Conservation (phyloP, 768 basidiomycete species). For the Tulasnella calospora region DNA sequence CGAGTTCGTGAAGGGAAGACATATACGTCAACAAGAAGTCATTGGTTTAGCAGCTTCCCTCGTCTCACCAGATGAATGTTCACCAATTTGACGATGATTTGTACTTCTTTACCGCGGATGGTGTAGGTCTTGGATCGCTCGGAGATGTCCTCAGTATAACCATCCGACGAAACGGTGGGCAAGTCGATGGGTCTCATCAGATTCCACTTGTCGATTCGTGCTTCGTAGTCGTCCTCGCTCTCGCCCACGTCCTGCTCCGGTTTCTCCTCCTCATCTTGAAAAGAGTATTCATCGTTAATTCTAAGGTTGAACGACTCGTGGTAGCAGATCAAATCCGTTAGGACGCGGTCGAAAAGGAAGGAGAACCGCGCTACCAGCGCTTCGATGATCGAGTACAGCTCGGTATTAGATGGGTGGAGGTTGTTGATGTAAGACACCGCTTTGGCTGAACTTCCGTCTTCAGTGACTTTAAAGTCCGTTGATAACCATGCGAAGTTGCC, state of each 20-base stretch:
- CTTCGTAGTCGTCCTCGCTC: background rate
- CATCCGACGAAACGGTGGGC: background rate
- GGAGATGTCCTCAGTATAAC: background rate
- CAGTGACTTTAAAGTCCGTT: conserved; percentile 12
- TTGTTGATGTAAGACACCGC: conserved; percentile 18
- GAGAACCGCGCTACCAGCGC: conserved; percentile 2
- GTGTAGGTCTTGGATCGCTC: background rate
- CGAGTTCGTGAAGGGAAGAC: too few relatives aligned
- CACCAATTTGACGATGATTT: conserved; percentile 38
- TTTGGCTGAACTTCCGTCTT: background rate
- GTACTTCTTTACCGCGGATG: conserved; percentile 22
- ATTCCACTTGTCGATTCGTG: background rate
- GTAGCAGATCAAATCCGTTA: background rate
- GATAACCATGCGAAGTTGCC: conserved; percentile 14
- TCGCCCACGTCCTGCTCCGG: background rate
- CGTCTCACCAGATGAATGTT: conserved; percentile 33
- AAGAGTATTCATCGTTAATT: background rate
- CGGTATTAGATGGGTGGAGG: conserved; percentile 7
- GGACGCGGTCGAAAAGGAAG: conserved; percentile 10
- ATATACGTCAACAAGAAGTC: too few relatives aligned
- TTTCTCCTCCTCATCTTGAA: background rate
- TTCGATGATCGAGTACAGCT: conserved; percentile 15
- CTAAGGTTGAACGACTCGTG: background rate
- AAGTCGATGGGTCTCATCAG: background rate
- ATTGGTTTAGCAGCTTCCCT: background rate